Conservation (phyloP, 345 rosid genomes). For the Rubroshorea leprosula region DNA sequence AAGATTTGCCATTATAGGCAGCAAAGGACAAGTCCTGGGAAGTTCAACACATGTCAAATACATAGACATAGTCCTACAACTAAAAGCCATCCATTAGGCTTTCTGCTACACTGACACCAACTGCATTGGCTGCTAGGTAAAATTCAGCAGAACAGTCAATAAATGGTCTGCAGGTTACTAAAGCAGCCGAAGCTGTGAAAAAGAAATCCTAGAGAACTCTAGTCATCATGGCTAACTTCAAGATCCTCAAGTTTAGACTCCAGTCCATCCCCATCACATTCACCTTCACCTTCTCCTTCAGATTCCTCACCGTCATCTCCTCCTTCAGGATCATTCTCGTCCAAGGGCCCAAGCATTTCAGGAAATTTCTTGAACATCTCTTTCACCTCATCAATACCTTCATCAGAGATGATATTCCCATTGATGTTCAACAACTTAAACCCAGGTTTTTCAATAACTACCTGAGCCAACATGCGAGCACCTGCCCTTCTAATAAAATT, state of each 20-base stretch:
- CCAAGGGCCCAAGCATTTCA: slow-evolving; percentile 56
- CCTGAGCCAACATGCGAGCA: slow-evolving; percentile 56
- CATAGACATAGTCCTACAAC: background rate
- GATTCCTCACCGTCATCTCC: slow-evolving; percentile 44
- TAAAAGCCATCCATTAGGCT: background rate
- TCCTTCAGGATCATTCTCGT: slow-evolving; percentile 89
- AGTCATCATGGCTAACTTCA: slow-evolving; percentile 47
- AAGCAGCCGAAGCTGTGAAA: slow-evolving; percentile 12
- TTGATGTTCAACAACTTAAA: slow-evolving; percentile 64
- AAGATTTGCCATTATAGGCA: background rate
- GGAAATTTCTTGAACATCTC: slow-evolving; percentile 64
- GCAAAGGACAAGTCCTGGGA: background rate
- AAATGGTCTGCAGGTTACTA: slow-evolving; percentile 6
- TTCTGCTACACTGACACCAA: background rate
- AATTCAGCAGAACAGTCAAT: slow-evolving; percentile 17
- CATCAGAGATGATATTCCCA: slow-evolving; percentile 72
- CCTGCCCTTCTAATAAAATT: slow-evolving; percentile 65
- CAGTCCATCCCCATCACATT: slow-evolving; percentile 45
- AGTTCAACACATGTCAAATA: background rate
- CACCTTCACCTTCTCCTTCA: slow-evolving; percentile 36
- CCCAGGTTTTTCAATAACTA: slow-evolving; percentile 51
- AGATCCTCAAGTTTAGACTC: slow-evolving; percentile 69
- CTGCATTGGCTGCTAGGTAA: slow-evolving; percentile 6
- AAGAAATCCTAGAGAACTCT: slow-evolving; percentile 7
- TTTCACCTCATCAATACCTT: slow-evolving; percentile 76